Evolutionary conservation across 2,329 filamentous ascomycete species (phyloP), one percentile per base, ranked within the genome.

Genomic region (Colletotrichum sp.): DNA sequence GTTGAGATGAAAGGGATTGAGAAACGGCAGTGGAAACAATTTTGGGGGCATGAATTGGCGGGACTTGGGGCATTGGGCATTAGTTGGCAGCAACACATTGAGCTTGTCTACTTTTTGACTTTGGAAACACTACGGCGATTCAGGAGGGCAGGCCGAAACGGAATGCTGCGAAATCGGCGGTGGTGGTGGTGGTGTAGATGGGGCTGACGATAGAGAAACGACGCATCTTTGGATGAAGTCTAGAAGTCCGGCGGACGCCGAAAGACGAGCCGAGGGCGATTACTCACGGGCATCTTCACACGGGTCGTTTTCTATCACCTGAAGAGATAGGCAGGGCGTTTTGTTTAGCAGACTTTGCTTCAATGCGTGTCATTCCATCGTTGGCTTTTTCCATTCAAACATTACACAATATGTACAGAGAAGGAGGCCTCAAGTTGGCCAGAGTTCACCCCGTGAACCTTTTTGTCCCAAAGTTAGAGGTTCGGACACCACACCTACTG

Each of bases 401-500:
- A 71, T 75, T 65, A 65, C 24, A 48, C 18, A 64, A 64, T 73
- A 68, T 75, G 43, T 75, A 69, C 69, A 64, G 14, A 75, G 73
- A 75, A 73, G 28, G 21, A 24, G 67, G 73, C 16, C 21, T 32
- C 73, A 71, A 61, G 26, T 8, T 30, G 69, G 24, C 64, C 43
- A 10, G 28, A 61, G 24, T 13, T n/a, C 43, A 6, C 52, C 4
- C 9, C n/a, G n/a, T n/a, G 34, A 38, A 24, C 10, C 24, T 59
- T 34, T 43, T 14, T 24, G 5, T 10, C 36, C 10, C 26, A 1
- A 18, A 7, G 10, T 30, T 38, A 2, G 24, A 10, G 2, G n/a
- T 69, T 36, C 38, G 8, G 7, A 32, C 36, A 24, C 36, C 28
- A 32, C 8, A 48, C 16, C 21, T 26, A 79, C 76, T 85, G 59